Percentiles rank a stretch among this genome's conserved stretches.
Conservation (phyloP, 768 basidiomycete species). For the Mycena galericulata region DNA sequence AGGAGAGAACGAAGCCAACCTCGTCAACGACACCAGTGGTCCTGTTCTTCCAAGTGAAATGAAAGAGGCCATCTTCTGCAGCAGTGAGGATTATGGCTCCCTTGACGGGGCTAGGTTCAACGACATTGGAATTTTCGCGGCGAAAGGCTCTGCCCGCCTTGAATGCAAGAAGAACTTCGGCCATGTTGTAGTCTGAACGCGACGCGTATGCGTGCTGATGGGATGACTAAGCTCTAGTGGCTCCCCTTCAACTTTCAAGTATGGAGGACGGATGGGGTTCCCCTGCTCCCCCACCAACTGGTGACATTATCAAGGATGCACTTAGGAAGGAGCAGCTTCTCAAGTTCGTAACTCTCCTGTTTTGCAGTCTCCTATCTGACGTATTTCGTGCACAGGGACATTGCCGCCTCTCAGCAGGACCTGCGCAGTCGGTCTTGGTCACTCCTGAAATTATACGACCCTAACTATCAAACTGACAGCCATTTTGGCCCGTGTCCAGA, state of each 20-base stretch:
- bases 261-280: constrained; percentile 63
- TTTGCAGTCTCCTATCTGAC: constrained; percentile 2
- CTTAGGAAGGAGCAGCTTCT: constrained; percentile 82
- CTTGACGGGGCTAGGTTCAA: constrained; percentile 77
- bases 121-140: constrained; percentile 71
- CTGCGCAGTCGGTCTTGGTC: constrained; percentile 67
- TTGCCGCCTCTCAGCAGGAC: constrained; percentile 80
- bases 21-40: constrained; percentile 71
- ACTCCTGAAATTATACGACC: background rate
- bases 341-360: constrained; percentile 63
- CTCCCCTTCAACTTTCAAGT: constrained; percentile 15
- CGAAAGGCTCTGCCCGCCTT: constrained; percentile 84
- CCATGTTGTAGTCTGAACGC: constrained; percentile 46
- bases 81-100: constrained; percentile 78
- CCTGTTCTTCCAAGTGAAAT: constrained; percentile 86
- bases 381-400: constrained; percentile 66
- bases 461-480: constrained; percentile 53
- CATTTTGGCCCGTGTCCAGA: constrained; percentile 73
- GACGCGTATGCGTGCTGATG: constrained; percentile 58
- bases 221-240: constrained; percentile 44
- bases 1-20: constrained; percentile 50
- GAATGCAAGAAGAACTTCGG: constrained; percentile 64
- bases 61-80: constrained; percentile 81
- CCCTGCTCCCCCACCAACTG: constrained; percentile 53
- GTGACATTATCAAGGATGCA: constrained; percentile 80